These are phyloP conservation scores for Beauveria varroae DNA, from an alignment of 2,329 filamentous ascomycete genomes.

Conservation along the genomic window DNA sequence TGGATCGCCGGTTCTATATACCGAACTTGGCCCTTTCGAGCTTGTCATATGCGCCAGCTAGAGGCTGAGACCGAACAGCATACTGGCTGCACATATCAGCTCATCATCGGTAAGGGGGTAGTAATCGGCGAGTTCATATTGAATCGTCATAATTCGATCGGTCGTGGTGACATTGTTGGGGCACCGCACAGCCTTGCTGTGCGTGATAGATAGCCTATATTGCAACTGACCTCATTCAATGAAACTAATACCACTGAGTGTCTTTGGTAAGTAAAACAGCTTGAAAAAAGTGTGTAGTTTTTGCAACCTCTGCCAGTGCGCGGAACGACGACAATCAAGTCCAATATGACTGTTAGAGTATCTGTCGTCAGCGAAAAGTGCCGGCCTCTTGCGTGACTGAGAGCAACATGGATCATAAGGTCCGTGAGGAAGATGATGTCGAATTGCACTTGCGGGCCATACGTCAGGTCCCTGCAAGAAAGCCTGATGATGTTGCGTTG, in stretches of 20 bases:
- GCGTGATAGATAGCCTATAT: not conserved
- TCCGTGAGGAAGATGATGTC: constrained; percentile 9
- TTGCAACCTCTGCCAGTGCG: constrained; percentile 6
- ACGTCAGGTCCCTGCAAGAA: constrained; percentile 6
- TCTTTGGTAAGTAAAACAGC: constrained; percentile 3
- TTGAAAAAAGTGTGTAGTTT: constrained; percentile 1
- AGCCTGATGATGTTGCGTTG: not conserved
- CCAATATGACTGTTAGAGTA: not conserved
- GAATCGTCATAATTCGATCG: not conserved
- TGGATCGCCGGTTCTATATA: not conserved
- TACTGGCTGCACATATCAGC: not conserved
- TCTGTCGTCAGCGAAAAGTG: not conserved
- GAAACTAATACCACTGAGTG: constrained; percentile 1
- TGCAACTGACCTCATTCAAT: not conserved
- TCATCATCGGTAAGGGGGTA: not conserved
- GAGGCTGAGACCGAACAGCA: not conserved
- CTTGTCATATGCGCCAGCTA: not conserved
- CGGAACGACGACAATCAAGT: not conserved
- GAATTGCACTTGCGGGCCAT: not conserved
- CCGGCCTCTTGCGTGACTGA: not conserved
- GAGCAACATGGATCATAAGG: constrained; percentile 6
- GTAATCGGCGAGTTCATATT: not conserved
- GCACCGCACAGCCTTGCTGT: not conserved
- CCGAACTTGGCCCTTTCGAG: not conserved
- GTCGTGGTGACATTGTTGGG: not conserved